Percentiles rank a stretch among this genome's conserved stretches.
Conservation (phyloP, 176 grass and related monocot genomes). For the Carex pumila region DNA sequence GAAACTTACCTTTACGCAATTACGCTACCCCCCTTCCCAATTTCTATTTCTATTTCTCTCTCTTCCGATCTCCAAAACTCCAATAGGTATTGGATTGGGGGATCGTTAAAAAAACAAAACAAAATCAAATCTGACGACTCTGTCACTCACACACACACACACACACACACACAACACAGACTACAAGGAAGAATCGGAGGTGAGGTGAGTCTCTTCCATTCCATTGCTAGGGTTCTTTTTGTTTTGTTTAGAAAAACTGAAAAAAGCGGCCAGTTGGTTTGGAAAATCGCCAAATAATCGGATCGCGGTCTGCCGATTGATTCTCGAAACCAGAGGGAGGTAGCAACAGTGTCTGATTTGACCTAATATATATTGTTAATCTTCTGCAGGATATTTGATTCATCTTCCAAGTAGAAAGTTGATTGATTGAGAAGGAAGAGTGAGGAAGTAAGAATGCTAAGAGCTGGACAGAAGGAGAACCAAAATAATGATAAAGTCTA, state of each 20-base stretch:
- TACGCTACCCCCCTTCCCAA: not conserved
- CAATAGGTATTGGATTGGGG: not conserved
- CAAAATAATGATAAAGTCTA: constrained; percentile 88
- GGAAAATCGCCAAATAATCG: too few relatives aligned
- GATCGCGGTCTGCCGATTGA: too few relatives aligned
- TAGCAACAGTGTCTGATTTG: not conserved
- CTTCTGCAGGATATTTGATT: constrained; percentile 1
- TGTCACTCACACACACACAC: not conserved
- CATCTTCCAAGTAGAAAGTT: not conserved
- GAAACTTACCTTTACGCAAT: not conserved
- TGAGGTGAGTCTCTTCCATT: not conserved
- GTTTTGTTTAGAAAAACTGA: too few relatives aligned
- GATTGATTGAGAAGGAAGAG: not conserved
- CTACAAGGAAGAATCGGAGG: not conserved
- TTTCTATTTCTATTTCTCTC: not conserved
- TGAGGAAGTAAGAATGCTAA: constrained; percentile 30
- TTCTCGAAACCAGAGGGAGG: too few relatives aligned
- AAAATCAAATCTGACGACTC: not conserved
- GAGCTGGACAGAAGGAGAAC: constrained; percentile 61
- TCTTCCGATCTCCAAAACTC: not conserved
- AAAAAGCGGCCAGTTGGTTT: too few relatives aligned
- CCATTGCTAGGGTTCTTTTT: not conserved
- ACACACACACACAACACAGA: not conserved
- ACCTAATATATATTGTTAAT: not conserved
- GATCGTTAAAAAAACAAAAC: not conserved